Evolutionary conservation across 805 yeast genomes (phyloP).

Genomic region (Debaryomyces prosopidis): DNA sequence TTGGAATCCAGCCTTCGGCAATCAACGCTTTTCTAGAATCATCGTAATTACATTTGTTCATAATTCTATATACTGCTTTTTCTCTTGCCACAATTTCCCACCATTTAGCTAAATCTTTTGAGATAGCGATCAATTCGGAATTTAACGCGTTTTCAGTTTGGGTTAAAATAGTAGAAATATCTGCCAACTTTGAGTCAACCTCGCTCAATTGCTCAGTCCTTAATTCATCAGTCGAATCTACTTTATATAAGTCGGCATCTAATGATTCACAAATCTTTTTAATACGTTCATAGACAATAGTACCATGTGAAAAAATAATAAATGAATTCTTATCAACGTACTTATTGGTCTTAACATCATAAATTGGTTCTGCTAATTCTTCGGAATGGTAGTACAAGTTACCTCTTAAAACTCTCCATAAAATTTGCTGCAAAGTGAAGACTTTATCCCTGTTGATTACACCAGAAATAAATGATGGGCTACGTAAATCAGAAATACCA

Average conservation of each 20-base stretch:
- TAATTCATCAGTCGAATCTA: conserved; percentile 40
- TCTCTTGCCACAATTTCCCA: conserved; percentile 63
- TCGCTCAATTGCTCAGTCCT: conserved; percentile 32
- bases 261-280: conserved; percentile 85
- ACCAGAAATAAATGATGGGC: conserved; percentile 64
- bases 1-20: conserved; percentile 97
- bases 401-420: conserved; percentile 94
- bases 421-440: conserved; percentile 70
- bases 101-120: conserved; percentile 78
- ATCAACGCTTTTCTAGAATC: conserved; percentile 81
- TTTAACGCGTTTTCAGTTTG: conserved; percentile 59
- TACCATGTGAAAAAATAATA: conserved; percentile 90
- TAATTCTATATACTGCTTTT: conserved; percentile 73
- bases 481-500: conserved; percentile 22
- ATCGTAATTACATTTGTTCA: conserved; percentile 80
- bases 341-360: conserved; percentile 58
- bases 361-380: conserved; percentile 69
- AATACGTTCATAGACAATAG: conserved; percentile 67
- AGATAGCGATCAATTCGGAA: conserved; percentile 76
- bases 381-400: conserved; percentile 76
- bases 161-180: conserved; percentile 34
- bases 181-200: conserved; percentile 28
- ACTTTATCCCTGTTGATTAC: conserved; percentile 75
- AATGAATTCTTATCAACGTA: conserved; percentile 76
- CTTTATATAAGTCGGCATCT: conserved; percentile 74